A percentile compares a stretch with the other conserved stretches of the same genome.
Evolutionary conservation across 1,284 basidiomycete genomes (phyloP).

Genomic region (Leccinum griseonigrum): DNA sequence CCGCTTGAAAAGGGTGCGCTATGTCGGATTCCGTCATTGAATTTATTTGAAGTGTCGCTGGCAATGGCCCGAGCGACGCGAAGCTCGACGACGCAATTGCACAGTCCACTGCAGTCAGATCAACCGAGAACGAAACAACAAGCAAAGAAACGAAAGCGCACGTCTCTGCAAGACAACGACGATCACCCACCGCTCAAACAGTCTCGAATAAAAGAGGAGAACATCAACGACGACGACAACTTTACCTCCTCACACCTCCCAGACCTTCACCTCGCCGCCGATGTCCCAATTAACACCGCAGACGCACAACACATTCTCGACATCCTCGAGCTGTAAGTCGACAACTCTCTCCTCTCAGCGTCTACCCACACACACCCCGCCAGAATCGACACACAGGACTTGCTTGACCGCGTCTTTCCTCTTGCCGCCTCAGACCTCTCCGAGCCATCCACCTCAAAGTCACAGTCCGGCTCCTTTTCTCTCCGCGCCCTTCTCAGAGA

Average conservation of each 20-base stretch:
- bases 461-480: conserved; percentile 45
- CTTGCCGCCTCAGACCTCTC: conserved; percentile 39
- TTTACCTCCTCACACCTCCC: conserved; percentile 16
- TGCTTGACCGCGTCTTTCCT: conserved; percentile 78
- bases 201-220: conserved; percentile 37
- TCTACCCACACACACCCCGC: conserved; percentile 6
- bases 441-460: conserved; percentile 35
- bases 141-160: conserved; percentile 67
- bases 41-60: conserved; percentile 8
- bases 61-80: conserved; percentile 68
- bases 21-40: conserved; percentile 11
- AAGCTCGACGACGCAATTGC: conserved; percentile 44
- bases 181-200: conserved; percentile 49
- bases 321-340: conserved; percentile 68
- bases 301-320: conserved; percentile 67
- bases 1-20: conserved; percentile 13
- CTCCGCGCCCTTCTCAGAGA: conserved; percentile 62
- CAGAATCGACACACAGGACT: conserved; percentile 68
- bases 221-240: conserved; percentile 33
- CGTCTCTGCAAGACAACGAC: conserved; percentile 38
- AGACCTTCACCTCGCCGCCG: conserved; percentile 39
- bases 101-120: conserved; percentile 30
- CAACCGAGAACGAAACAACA: conserved; percentile 30
- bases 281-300: conserved; percentile 45
- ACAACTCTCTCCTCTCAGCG: not conserved